phyloP scores from a whole-genome alignment of 2,329 filamentous ascomycete genomes.

The Fusarium dlaminii region DNA sequence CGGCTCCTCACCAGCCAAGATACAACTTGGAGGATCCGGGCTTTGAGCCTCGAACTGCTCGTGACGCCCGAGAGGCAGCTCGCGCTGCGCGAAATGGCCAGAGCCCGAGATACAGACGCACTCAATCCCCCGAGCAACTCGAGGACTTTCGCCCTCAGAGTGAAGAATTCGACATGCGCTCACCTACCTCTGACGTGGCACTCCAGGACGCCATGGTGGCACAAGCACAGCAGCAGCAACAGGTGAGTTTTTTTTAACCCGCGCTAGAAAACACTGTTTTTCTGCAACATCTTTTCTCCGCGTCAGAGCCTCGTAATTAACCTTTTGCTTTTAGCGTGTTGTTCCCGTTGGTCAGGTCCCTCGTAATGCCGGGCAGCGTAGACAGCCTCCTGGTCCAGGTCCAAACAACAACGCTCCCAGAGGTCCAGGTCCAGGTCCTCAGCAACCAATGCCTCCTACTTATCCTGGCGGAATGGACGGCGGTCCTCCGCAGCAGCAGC shows the following conservation, averaged over 20 bases:
- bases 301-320: constrained; percentile 8
- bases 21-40: constrained; percentile 33
- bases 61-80: constrained; percentile 39
- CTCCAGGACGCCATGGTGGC: constrained; percentile 44
- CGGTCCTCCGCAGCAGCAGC: constrained; percentile 26
- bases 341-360: constrained; percentile 38
- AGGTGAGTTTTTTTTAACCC: constrained; percentile 25
- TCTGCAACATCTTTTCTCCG: constrained; percentile 25
- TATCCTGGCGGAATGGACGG: constrained; percentile 36
- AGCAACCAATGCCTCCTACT: constrained; percentile 31
- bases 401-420: constrained; percentile 7
- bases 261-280: not conserved
- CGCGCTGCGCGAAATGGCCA: constrained; percentile 37
- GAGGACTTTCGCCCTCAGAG: constrained; percentile 39
- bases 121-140: constrained; percentile 38
- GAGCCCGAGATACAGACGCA: constrained; percentile 39
- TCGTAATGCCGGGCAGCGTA: constrained; percentile 35
- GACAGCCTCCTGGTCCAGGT: constrained; percentile 22
- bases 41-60: constrained; percentile 37
- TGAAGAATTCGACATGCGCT: constrained; percentile 38
- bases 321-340: constrained; percentile 31
- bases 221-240: constrained; percentile 42
- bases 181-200: constrained; percentile 42
- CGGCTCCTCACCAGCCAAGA: constrained; percentile 28
- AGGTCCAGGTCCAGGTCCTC: not conserved